Evolutionary conservation across 805 yeast species (phyloP), one percentile per base, ranked within the genome.

Genomic region (Danielia reshetovae): DNA sequence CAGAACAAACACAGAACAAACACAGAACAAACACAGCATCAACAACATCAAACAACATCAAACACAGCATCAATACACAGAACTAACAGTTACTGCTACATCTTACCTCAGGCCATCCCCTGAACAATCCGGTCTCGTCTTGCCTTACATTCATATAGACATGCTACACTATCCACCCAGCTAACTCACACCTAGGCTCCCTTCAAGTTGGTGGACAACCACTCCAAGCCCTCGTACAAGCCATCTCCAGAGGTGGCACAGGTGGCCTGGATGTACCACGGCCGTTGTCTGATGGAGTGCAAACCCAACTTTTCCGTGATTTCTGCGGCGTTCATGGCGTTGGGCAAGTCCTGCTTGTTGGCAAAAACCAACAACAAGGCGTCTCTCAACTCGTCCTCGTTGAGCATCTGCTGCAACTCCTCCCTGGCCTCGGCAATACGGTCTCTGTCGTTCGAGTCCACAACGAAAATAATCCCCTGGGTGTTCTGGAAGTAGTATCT

Each of bases 141-240:
- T n/a, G n/a, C n/a, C n/a, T n/a, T n/a, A n/a, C n/a, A n/a, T n/a
- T n/a, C n/a, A n/a, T n/a, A n/a, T n/a, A n/a, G n/a, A n/a, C n/a
- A n/a, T n/a, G n/a, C n/a, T n/a, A n/a, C 23, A 21, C 23, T 7
- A 7, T 21, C 23, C 7, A 21, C 27, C 7, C 27, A 7, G 13
- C 9, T 8, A 24, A 24, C 13, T 7, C 13, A 7, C 24, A 12
- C 15, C 10, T 18, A 37, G 29, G 53, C 45, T 34, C 43, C 51
- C 51, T 87, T 87, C 71, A 88, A 79, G 74, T 85, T 86, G 61
- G 86, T 83, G 52, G 89, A 79, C 60, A 88, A 80, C 97, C 97
- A 88, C 74, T 88, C 96, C 65, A 88, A 79, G 77, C 97, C 97
- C 73, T 88, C 96, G 67, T 87, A 59, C 42, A 59, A 55, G 11